Evolutionary conservation across 305 asterid genomes (phyloP).

Genomic region (Solanum hybrid): DNA sequence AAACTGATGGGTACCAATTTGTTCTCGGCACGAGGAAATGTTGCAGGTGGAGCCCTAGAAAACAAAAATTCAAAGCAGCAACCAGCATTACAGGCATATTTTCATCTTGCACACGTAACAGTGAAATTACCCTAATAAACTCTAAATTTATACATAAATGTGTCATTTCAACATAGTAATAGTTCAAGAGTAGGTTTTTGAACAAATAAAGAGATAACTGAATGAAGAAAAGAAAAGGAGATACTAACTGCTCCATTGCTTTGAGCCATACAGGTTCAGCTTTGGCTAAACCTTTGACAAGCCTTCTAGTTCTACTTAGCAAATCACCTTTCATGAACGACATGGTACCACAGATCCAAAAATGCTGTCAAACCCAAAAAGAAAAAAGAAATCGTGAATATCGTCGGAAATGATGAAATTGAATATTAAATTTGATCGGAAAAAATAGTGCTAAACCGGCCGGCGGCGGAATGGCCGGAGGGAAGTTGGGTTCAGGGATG

Average conservation of each 20-base stretch:
- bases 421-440: neutral
- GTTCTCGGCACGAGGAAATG: conserved; percentile 63
- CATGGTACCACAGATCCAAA: conserved; percentile 25
- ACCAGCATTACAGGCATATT: neutral
- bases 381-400: neutral
- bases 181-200: neutral
- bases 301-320: conserved; percentile 60
- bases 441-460: neutral
- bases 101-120: neutral
- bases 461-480: neutral
- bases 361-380: neutral
- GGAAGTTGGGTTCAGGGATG: neutral
- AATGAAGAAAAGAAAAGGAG: neutral
- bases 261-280: conserved; percentile 84
- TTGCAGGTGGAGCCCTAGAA: conserved; percentile 72
- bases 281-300: conserved; percentile 71
- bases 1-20: conserved; percentile 52
- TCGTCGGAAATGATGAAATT: neutral
- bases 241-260: conserved; percentile 64
- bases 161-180: neutral
- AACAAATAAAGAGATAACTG: neutral
- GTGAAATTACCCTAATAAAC: neutral
- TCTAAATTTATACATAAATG: neutral
- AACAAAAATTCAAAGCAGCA: neutral
- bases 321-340: conserved; percentile 75